Percentiles rank a stretch among this genome's conserved stretches.
phyloP scores from a whole-genome alignment of 1,284 basidiomycete species.

The Microbotryum intermedium region DNA sequence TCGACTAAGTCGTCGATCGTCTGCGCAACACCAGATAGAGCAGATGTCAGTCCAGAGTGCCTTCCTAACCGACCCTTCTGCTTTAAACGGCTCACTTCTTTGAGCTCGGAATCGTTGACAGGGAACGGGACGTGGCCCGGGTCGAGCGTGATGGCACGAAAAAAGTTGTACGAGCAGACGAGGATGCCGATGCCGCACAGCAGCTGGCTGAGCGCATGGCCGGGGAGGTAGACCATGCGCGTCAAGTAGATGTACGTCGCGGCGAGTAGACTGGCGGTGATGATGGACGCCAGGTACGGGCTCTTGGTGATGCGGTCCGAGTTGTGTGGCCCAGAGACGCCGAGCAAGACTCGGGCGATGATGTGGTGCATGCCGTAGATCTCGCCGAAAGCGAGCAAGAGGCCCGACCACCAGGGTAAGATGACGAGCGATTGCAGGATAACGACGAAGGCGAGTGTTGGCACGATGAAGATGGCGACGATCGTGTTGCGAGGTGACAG shows the following conservation, averaged over 20 bases:
- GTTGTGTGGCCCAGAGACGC: conserved; percentile 43
- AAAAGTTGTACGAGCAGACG: conserved; percentile 79
- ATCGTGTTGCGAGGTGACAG: conserved; percentile 55
- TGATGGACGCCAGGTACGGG: conserved; percentile 88
- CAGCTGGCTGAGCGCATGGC: conserved; percentile 65
- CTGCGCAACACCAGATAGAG: conserved; percentile 45
- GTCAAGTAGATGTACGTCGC: conserved; percentile 75
- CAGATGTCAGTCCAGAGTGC: neutral
- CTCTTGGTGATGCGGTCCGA: conserved; percentile 40
- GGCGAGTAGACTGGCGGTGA: conserved; percentile 76
- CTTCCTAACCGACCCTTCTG: neutral
- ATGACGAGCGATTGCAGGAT: conserved; percentile 74
- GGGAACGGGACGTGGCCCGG: conserved; percentile 81
- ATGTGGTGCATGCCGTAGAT: conserved; percentile 79
- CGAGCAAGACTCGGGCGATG: conserved; percentile 70
- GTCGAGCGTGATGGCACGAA: conserved; percentile 76
- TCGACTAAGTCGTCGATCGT: conserved; percentile 82
- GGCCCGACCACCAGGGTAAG: conserved; percentile 80
- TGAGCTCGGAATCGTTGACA: conserved; percentile 63
- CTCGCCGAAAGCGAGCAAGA: conserved; percentile 69
- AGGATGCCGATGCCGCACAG: conserved; percentile 61
- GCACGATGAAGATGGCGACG: conserved; percentile 69
- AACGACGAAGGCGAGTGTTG: conserved; percentile 66
- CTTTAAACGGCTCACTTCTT: conserved; percentile 52
- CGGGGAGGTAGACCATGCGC: conserved; percentile 60